These are phyloP conservation scores for Ophiosphaerella herpotricha DNA, from an alignment of 2,329 filamentous ascomycete genomes.

Conservation along the genomic window DNA sequence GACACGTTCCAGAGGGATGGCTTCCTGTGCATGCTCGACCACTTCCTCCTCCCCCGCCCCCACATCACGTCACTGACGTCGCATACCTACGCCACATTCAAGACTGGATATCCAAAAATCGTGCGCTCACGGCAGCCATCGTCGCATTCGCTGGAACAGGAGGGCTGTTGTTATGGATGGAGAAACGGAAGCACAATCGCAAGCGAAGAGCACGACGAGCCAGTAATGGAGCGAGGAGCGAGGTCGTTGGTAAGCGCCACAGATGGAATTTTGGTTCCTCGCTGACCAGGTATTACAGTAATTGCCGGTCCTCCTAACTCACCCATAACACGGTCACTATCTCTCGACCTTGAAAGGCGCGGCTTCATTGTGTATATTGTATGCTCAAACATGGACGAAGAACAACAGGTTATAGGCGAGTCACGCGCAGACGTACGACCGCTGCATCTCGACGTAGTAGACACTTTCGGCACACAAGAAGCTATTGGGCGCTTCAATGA, in stretches of 20 bases:
- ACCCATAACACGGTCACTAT: slow-evolving; percentile 80
- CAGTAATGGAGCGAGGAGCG: slow-evolving; percentile 79
- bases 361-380: slow-evolving; percentile 95
- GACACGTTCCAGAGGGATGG: slow-evolving; percentile 71
- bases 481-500: slow-evolving; percentile 73
- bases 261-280: neutral
- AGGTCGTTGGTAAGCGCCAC: slow-evolving; percentile 65
- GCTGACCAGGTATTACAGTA: slow-evolving; percentile 56
- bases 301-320: slow-evolving; percentile 86
- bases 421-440: slow-evolving; percentile 81
- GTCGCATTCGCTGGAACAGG: slow-evolving; percentile 72
- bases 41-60: slow-evolving; percentile 54
- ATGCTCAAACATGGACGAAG: slow-evolving; percentile 82
- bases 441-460: slow-evolving; percentile 79
- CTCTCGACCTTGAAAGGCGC: slow-evolving; percentile 83
- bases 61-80: slow-evolving; percentile 46
- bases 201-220: slow-evolving; percentile 79
- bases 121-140: slow-evolving; percentile 72
- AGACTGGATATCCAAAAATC: slow-evolving; percentile 74
- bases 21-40: slow-evolving; percentile 71
- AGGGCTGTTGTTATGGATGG: slow-evolving; percentile 61
- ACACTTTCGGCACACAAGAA: slow-evolving; percentile 70
- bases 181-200: slow-evolving; percentile 62
- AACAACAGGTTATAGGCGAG: slow-evolving; percentile 75
- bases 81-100: slow-evolving; percentile 63